Conservation (phyloP, 2,329 filamentous ascomycete species). For the Basipetospora chlamydospora region DNA sequence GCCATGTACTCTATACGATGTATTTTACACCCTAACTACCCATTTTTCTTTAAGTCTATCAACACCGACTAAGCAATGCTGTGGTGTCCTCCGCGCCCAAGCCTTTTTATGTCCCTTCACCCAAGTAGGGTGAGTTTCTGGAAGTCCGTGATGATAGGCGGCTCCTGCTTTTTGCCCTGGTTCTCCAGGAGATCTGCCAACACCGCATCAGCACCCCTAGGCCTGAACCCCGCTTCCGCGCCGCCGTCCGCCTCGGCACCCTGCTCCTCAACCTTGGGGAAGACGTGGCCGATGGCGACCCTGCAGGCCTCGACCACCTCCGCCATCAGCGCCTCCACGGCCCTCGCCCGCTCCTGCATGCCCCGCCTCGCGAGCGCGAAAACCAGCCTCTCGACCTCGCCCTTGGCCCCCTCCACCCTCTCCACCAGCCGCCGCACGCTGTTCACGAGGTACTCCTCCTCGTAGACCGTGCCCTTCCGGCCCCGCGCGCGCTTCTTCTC, state of each 20-base stretch:
- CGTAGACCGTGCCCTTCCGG: constrained; percentile 94
- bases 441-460: constrained; percentile 92
- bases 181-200: constrained; percentile 34
- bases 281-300: constrained; percentile 57
- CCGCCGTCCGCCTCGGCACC: constrained; percentile 10
- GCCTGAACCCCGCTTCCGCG: constrained; percentile 16
- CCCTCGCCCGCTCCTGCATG: constrained; percentile 77
- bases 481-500: constrained; percentile 90
- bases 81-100: no score
- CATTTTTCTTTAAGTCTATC: not conserved
- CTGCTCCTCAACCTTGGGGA: constrained; percentile 19
- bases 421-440: constrained; percentile 73
- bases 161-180: constrained; percentile 27
- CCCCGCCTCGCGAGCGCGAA: constrained; percentile 62
- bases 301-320: constrained; percentile 61
- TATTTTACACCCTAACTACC: constrained; percentile 4
- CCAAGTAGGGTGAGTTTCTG: constrained; percentile 36
- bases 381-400: constrained; percentile 61
- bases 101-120: no score
- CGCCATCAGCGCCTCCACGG: constrained; percentile 57
- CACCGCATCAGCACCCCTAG: constrained; percentile 36
- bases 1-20: constrained; percentile 7
- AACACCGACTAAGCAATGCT: no score
- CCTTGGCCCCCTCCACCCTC: constrained; percentile 56
- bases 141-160: constrained; percentile 33